A percentile compares a stretch with the other conserved stretches of the same genome.
Conservation (phyloP, 2,329 filamentous ascomycete species). For the Aureobasidium sp. region DNA sequence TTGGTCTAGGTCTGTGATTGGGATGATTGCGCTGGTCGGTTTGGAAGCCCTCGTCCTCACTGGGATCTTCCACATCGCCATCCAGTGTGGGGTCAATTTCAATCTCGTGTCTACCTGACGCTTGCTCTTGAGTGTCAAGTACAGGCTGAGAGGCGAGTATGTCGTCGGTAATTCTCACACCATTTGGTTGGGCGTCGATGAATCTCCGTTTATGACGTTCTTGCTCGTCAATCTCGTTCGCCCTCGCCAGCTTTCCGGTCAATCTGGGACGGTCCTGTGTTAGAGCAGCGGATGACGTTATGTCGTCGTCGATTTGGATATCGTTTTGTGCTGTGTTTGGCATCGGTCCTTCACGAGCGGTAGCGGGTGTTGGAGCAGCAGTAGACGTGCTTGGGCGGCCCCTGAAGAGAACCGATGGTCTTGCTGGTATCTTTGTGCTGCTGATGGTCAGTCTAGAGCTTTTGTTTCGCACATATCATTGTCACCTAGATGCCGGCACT, state of each 20-base stretch:
- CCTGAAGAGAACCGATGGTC: neutral
- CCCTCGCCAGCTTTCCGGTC: neutral
- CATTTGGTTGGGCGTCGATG: slow-evolving; percentile 32
- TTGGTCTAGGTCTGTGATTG: slow-evolving; percentile 14
- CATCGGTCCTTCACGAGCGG: neutral
- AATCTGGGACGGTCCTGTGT: neutral
- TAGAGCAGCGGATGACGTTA: neutral
- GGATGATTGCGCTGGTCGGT: slow-evolving; percentile 26
- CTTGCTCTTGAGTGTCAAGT: neutral
- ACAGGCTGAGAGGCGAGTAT: neutral
- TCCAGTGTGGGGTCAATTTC: neutral
- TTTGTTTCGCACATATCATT: neutral
- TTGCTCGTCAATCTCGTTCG: neutral
- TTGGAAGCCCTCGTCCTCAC: slow-evolving; percentile 38
- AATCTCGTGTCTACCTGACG: neutral
- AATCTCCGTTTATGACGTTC: slow-evolving; percentile 20
- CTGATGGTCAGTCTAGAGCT: neutral
- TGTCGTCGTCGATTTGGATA: neutral
- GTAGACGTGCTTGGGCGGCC: neutral
- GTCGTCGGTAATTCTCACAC: slow-evolving; percentile 22
- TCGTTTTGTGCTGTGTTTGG: neutral
- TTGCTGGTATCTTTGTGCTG: neutral
- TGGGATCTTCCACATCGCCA: slow-evolving; percentile 22
- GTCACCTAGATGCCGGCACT: neutral
- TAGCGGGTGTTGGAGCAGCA: neutral